These are phyloP conservation scores for Nakazawaea holstii DNA, from an alignment of 805 yeast species.

Conservation along the genomic window DNA sequence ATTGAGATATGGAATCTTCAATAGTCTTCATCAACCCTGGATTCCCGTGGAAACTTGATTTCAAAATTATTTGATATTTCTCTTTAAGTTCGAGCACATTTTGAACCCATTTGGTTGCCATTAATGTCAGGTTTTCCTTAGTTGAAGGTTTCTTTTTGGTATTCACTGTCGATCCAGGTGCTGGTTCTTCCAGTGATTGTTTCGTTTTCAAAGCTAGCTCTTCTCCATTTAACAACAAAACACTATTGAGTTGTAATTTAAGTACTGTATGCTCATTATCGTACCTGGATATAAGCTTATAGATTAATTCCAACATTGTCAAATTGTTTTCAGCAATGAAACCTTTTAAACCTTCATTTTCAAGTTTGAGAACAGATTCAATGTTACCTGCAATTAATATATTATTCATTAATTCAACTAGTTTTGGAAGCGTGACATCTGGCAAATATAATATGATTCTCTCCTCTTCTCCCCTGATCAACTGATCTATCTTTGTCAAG, in stretches of 20 bases:
- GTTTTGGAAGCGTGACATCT: constrained; percentile 43
- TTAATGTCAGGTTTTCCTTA: constrained; percentile 36
- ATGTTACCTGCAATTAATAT: constrained; percentile 53
- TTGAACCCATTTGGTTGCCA: constrained; percentile 67
- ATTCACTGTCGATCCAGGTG: constrained; percentile 1
- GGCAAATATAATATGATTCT: constrained; percentile 53
- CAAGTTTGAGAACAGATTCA: constrained; percentile 45
- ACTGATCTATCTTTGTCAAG: constrained; percentile 41
- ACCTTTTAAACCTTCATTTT: constrained; percentile 48
- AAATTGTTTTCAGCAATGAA: constrained; percentile 49
- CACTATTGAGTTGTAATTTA: constrained; percentile 38
- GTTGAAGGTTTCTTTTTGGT: constrained; percentile 15
- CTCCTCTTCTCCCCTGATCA: constrained; percentile 59
- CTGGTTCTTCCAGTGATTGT: constrained; percentile 15
- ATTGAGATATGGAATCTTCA: constrained; percentile 55
- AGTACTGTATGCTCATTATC: constrained; percentile 48
- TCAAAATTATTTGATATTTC: constrained; percentile 44
- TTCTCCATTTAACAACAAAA: constrained; percentile 42
- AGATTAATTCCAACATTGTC: constrained; percentile 41
- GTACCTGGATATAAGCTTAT: constrained; percentile 45
- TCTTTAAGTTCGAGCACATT: constrained; percentile 46
- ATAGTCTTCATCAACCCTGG: constrained; percentile 45
- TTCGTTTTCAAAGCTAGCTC: constrained; percentile 25
- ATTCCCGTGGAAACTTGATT: constrained; percentile 44
- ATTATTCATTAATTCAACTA: constrained; percentile 51